A percentile compares a stretch with the other conserved stretches of the same genome.
Evolutionary conservation across 106 monocot genomes (phyloP).

Genomic region (Phalaenopsis aphrodite): DNA sequence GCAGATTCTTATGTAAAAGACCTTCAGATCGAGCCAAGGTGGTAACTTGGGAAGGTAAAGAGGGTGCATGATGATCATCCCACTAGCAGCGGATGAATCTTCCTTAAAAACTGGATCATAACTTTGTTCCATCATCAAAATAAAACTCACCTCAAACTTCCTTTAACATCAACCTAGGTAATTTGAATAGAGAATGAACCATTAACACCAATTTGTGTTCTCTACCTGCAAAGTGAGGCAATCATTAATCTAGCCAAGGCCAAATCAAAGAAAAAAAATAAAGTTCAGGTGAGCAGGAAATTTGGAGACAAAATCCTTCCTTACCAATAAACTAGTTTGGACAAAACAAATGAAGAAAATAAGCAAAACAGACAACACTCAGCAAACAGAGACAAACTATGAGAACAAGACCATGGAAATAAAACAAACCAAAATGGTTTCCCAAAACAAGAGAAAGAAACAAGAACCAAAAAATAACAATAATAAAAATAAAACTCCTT

Average conservation of each 20-base stretch:
- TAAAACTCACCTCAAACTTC: not conserved
- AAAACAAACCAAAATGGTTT: not conserved
- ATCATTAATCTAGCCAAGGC: not conserved
- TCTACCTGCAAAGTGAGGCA: not conserved
- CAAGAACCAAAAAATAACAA: no score
- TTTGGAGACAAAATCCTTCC: not conserved
- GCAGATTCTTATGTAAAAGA: conserved; percentile 56
- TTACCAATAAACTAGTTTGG: no score
- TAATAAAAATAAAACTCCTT: no score
- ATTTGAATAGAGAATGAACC: not conserved
- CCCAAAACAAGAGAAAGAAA: no score
- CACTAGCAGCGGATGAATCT: conserved; percentile 14
- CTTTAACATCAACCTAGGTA: conserved; percentile 1
- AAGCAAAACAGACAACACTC: not conserved
- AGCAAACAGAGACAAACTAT: not conserved
- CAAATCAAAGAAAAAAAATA: not conserved
- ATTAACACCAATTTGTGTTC: not conserved
- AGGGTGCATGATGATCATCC: conserved; percentile 62
- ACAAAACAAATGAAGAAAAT: no score
- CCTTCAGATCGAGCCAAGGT: conserved; percentile 23
- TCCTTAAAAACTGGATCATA: conserved; percentile 11
- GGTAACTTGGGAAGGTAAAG: conserved; percentile 40
- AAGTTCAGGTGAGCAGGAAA: not conserved
- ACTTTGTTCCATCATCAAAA: conserved; percentile 15
- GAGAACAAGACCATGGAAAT: not conserved